These are phyloP conservation scores for Monilinia polystroma DNA, from an alignment of 2,329 filamentous ascomycete genomes.

Conservation along the genomic window DNA sequence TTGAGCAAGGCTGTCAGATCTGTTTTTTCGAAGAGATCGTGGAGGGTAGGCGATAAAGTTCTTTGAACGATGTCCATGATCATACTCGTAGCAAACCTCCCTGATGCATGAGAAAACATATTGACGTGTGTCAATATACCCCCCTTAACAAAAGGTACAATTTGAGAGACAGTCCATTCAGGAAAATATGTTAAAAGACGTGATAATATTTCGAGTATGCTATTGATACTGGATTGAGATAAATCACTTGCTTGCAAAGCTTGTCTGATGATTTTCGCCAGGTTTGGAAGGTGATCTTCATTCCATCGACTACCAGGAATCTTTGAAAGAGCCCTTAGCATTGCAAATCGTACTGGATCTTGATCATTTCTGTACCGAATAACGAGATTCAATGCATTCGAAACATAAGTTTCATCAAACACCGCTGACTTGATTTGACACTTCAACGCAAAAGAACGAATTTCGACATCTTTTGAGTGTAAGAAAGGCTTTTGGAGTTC, in stretches of 20 bases:
- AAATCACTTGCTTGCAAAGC: neutral
- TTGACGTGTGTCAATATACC: neutral
- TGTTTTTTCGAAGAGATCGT: neutral
- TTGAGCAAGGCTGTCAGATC: neutral
- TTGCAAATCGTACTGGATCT: neutral
- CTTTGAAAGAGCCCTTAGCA: neutral
- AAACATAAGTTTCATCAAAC: neutral
- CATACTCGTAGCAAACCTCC: neutral
- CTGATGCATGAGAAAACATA: neutral
- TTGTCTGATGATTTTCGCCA: neutral
- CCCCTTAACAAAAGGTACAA: neutral
- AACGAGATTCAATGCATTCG: neutral
- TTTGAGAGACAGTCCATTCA: neutral
- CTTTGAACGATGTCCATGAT: neutral
- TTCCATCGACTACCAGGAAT: neutral
- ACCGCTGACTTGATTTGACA: neutral
- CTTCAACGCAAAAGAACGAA: neutral
- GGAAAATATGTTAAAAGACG: neutral
- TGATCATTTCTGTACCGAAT: neutral
- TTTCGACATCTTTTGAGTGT: neutral
- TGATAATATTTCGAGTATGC: neutral
- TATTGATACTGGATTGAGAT: neutral
- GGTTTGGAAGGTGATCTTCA: neutral
- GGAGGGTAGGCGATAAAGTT: neutral
- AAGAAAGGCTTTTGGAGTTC: slow-evolving; percentile 1